A percentile compares a stretch with the other conserved stretches of the same genome.
Evolutionary conservation across 1,139 yeast genomes (phyloP).

Genomic region (Debaryomyces sp.): DNA sequence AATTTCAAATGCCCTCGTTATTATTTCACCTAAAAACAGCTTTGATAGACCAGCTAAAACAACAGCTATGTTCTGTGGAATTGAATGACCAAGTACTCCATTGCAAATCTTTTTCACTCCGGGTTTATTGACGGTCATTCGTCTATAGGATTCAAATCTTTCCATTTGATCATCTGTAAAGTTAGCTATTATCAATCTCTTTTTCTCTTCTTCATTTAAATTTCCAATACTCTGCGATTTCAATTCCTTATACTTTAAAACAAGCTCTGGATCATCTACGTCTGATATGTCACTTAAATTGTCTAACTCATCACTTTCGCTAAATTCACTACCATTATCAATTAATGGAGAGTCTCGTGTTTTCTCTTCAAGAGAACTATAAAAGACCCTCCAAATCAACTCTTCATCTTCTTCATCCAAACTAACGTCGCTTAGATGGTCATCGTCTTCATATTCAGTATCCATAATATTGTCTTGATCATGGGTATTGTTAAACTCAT

Average conservation of each 20-base stretch:
- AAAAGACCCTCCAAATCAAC: constrained; percentile 48
- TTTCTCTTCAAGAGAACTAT: constrained; percentile 27
- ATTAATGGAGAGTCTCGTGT: neutral
- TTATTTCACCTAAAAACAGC: constrained; percentile 84
- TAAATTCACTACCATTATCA: constrained; percentile 6
- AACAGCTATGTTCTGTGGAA: constrained; percentile 82
- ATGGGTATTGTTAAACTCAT: neutral
- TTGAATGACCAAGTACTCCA: constrained; percentile 76
- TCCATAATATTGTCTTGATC: neutral
- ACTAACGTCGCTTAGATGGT: constrained; percentile 39
- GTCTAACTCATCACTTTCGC: constrained; percentile 14
- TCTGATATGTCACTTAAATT: constrained; percentile 34
- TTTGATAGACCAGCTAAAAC: constrained; percentile 87
- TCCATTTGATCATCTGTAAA: constrained; percentile 85
- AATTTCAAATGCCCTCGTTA: constrained; percentile 76
- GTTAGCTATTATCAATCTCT: constrained; percentile 67
- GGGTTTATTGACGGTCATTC: constrained; percentile 78
- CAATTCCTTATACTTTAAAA: constrained; percentile 32
- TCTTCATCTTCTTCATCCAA: constrained; percentile 53
- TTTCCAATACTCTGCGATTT: constrained; percentile 25
- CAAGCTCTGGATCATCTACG: constrained; percentile 40
- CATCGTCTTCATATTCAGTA: constrained; percentile 15
- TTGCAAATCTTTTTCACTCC: constrained; percentile 84
- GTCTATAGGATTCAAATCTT: constrained; percentile 82
- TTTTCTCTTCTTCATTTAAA: constrained; percentile 52